These are phyloP conservation scores for Trifolium fragiferum DNA, from an alignment of 306 rosid species.

Conservation along the genomic window DNA sequence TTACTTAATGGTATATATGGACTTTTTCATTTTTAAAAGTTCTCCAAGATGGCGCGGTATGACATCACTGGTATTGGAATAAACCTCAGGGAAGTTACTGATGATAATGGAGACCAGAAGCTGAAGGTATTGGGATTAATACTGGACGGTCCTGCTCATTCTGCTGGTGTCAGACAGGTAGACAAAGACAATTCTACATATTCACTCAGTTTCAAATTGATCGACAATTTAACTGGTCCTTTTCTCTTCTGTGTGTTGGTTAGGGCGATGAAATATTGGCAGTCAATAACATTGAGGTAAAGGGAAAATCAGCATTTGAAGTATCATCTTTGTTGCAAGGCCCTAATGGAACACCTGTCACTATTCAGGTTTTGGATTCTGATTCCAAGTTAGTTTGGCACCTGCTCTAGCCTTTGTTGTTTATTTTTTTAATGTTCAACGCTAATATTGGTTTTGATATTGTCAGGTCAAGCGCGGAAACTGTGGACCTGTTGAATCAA, in stretches of 20 bases:
- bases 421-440: slow-evolving; percentile 34
- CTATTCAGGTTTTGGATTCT: slow-evolving; percentile 79
- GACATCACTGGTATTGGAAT: slow-evolving; percentile 98
- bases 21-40: slow-evolving; percentile 62
- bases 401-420: slow-evolving; percentile 41
- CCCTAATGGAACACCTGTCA: slow-evolving; percentile 86
- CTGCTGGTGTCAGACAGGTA: slow-evolving; percentile 97
- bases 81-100: slow-evolving; percentile 90
- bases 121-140: slow-evolving; percentile 79
- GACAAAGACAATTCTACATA: slow-evolving; percentile 15
- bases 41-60: slow-evolving; percentile 99
- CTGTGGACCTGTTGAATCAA: slow-evolving; percentile 84
- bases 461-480: slow-evolving; percentile 88
- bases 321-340: slow-evolving; percentile 88
- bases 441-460: slow-evolving; percentile 40
- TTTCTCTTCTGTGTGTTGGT: slow-evolving; percentile 27
- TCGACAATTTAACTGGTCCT: slow-evolving; percentile 11
- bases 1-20: slow-evolving; percentile 52
- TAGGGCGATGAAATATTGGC: slow-evolving; percentile 95
- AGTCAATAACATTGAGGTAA: slow-evolving; percentile 76
- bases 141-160: slow-evolving; percentile 90
- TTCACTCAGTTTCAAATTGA: slow-evolving; percentile 9
- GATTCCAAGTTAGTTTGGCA: slow-evolving; percentile 52
- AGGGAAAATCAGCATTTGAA: slow-evolving; percentile 91
- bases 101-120: slow-evolving; percentile 68